Percentiles rank a stretch among this genome's conserved stretches.
These are phyloP conservation scores for Acorus gramineus DNA, from an alignment of 106 monocot species.

Conservation along the genomic window DNA sequence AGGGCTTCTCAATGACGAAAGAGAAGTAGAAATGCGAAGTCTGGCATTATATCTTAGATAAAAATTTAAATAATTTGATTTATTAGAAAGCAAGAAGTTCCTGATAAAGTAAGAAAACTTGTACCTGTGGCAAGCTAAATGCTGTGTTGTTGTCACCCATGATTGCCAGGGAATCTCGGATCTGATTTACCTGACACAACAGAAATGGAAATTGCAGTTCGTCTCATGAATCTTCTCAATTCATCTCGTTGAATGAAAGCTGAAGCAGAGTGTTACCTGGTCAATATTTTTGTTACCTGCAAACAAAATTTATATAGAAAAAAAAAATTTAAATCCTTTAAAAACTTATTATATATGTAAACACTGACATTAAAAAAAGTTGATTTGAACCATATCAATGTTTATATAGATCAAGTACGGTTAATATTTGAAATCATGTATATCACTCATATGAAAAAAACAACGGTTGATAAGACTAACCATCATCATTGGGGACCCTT, in stretches of 20 bases:
- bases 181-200: slow-evolving; percentile 61
- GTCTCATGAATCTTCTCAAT: not conserved
- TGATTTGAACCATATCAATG: too few species aligned
- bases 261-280: slow-evolving; percentile 41
- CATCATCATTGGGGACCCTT: slow-evolving; percentile 68
- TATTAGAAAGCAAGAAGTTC: not conserved
- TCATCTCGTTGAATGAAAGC: too few species aligned
- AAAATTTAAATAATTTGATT: too few species aligned
- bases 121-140: slow-evolving; percentile 96
- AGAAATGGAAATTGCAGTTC: slow-evolving; percentile 5
- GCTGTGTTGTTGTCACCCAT: slow-evolving; percentile 81
- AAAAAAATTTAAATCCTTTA: slow-evolving; percentile 1
- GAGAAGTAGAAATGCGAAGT: not conserved
- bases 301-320: slow-evolving; percentile 11
- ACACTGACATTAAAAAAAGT: too few species aligned
- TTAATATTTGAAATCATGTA: not conserved
- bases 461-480: slow-evolving; percentile 24
- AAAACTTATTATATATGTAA: not conserved
- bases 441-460: slow-evolving; percentile 1
- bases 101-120: not conserved
- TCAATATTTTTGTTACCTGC: slow-evolving; percentile 91
- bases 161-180: slow-evolving; percentile 61
- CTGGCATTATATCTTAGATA: not conserved
- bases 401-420: too few species aligned
- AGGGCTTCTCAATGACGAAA: too few species aligned